phyloP scores from a whole-genome alignment of 2,329 filamentous ascomycete genomes.

The Tolypocladium sp. region DNA sequence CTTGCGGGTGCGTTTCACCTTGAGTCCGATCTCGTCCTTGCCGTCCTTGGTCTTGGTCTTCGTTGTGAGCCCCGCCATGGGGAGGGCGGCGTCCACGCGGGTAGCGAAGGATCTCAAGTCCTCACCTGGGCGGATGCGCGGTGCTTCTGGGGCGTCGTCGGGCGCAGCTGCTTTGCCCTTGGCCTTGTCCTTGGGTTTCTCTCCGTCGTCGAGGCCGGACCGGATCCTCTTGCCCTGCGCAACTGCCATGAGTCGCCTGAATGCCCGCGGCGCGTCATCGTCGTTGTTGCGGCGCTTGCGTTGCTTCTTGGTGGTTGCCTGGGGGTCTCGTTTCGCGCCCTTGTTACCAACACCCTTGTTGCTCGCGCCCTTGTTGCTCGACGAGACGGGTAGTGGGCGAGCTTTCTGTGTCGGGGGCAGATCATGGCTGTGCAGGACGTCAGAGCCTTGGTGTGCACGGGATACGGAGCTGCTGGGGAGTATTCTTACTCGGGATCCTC shows the following conservation, averaged over 20 bases:
- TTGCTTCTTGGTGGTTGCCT: conserved; percentile 29
- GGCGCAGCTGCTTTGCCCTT: background rate
- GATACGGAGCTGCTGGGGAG: background rate
- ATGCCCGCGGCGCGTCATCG: conserved; percentile 83
- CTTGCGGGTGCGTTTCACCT: conserved; percentile 67
- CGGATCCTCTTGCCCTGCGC: conserved; percentile 50
- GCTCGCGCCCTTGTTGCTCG: conserved; percentile 13
- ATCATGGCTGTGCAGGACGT: conserved; percentile 31
- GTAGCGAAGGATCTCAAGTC: conserved; percentile 70
- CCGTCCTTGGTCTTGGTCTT: conserved; percentile 48
- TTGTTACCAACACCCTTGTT: conserved; percentile 1
- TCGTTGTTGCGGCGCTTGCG: conserved; percentile 36
- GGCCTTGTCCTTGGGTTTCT: conserved; percentile 10
- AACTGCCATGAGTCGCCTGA: conserved; percentile 75
- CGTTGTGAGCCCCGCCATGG: conserved; percentile 60
- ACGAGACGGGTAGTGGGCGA: conserved; percentile 38
- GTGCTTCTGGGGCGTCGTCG: conserved; percentile 27
- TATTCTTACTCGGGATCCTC: conserved; percentile 43
- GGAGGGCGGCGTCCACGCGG: conserved; percentile 77
- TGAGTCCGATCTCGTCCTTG: conserved; percentile 55
- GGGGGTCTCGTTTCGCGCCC: conserved; percentile 27
- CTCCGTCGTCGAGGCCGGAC: conserved; percentile 65
- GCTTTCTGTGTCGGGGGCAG: conserved; percentile 40
- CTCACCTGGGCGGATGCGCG: conserved; percentile 76
- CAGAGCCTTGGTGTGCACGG: conserved; percentile 2